phyloP scores from a whole-genome alignment of 2,329 filamentous ascomycete species.

The Apiospora koreana region DNA sequence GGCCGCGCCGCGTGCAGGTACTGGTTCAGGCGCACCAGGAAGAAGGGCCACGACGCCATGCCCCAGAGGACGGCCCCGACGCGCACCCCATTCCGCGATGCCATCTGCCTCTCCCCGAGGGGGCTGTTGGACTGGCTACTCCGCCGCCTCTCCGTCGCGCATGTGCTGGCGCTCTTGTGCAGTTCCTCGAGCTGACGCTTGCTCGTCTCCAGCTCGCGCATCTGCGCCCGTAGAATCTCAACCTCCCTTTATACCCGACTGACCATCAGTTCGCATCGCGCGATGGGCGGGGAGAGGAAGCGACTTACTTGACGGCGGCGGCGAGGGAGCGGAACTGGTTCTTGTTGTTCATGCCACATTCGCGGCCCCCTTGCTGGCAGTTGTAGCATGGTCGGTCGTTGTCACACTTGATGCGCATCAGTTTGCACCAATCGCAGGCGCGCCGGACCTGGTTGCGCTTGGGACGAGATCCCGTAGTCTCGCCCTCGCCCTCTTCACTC shows the following conservation, averaged over 20 bases:
- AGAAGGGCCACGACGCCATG: constrained; percentile 17
- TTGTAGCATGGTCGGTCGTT: constrained; percentile 19
- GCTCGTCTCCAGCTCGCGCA: constrained; percentile 8
- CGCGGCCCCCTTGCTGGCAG: constrained; percentile 16
- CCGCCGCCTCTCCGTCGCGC: neutral
- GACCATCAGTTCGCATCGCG: neutral
- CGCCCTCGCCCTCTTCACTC: too few species aligned
- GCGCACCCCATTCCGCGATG: neutral
- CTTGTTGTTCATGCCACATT: constrained; percentile 15
- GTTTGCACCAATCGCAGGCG: constrained; percentile 21
- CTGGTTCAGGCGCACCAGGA: constrained; percentile 15
- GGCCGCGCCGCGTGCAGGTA: constrained; percentile 10
- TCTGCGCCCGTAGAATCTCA: constrained; percentile 2
- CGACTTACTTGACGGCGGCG: constrained; percentile 16
- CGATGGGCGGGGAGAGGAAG: neutral
- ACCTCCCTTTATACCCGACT: neutral
- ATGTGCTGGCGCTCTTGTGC: neutral
- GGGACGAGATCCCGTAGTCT: neutral
- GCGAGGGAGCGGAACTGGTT: constrained; percentile 18
- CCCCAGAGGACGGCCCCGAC: constrained; percentile 14
- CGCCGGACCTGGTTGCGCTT: constrained; percentile 17
- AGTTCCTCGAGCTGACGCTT: neutral
- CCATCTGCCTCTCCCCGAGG: constrained; percentile 9
- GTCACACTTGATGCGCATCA: constrained; percentile 21
- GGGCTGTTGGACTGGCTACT: neutral